These are phyloP conservation scores for Petunia axillaris DNA, from an alignment of 257 asterid genomes.

Conservation along the genomic window DNA sequence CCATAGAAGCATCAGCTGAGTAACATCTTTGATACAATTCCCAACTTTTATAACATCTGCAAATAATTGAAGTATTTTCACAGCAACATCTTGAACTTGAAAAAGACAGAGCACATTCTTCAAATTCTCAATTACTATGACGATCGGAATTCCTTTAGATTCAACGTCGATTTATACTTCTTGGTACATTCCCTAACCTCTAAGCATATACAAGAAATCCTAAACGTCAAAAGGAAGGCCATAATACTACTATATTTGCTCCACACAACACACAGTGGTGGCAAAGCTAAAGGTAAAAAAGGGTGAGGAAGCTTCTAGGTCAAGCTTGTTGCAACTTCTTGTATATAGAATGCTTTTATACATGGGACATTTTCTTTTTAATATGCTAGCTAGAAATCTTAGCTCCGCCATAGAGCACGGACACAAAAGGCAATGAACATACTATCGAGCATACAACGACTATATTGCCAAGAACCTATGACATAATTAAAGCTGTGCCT, in stretches of 20 bases:
- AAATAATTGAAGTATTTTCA: constrained; percentile 1
- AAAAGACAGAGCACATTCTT: not conserved
- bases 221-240: not conserved
- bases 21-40: not conserved
- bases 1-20: not conserved
- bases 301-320: too few relatives aligned
- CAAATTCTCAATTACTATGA: not conserved
- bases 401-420: not conserved
- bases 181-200: not conserved
- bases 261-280: too few relatives aligned
- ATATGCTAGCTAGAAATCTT: too few relatives aligned
- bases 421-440: not conserved
- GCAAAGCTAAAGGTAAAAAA: too few relatives aligned
- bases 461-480: not conserved
- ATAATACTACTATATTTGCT: not conserved
- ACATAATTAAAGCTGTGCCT: not conserved
- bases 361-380: too few relatives aligned
- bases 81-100: not conserved
- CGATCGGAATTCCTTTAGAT: not conserved
- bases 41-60: not conserved
- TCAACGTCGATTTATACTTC: not conserved
- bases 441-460: not conserved
- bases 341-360: too few relatives aligned
- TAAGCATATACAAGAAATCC: not conserved
- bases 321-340: too few relatives aligned